phyloP scores from a whole-genome alignment of 805 yeast species.

The Saccharomycopsis sp. region DNA sequence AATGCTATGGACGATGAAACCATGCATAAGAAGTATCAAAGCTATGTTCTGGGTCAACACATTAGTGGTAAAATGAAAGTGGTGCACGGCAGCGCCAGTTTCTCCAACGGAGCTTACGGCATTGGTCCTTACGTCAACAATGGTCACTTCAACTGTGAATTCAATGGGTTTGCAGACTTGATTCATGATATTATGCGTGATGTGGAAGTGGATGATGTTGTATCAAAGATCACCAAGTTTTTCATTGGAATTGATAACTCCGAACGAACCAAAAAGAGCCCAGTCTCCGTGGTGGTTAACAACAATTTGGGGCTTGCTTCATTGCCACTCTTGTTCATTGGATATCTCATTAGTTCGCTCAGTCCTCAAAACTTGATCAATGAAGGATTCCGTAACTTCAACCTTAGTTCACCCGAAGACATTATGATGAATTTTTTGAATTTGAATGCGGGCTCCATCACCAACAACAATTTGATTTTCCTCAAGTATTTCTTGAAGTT shows the following conservation, averaged over 20 bases:
- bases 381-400: conserved; percentile 25
- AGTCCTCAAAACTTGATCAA: conserved; percentile 25
- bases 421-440: conserved; percentile 18
- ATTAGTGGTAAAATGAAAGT: no score
- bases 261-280: conserved; percentile 17
- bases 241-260: conserved; percentile 24
- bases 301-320: conserved; percentile 44
- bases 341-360: conserved; percentile 20
- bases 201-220: conserved; percentile 11
- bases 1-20: conserved; percentile 15
- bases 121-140: conserved; percentile 6
- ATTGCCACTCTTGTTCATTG: conserved; percentile 39
- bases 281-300: conserved; percentile 30
- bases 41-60: conserved; percentile 23
- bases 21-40: conserved; percentile 15
- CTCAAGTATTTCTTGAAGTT: conserved; percentile 26
- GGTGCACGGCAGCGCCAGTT: conserved; percentile 20
- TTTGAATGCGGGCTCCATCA: conserved; percentile 18
- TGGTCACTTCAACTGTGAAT: conserved; percentile 5
- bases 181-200: conserved; percentile 20
- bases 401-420: conserved; percentile 18
- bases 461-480: conserved; percentile 20
- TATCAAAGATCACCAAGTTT: conserved; percentile 20
- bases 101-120: conserved; percentile 15
- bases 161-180: conserved; percentile 19